Base-by-base conservation (phyloP, 768 basidiomycete genomes). In the Pisolithus albus region DNA sequence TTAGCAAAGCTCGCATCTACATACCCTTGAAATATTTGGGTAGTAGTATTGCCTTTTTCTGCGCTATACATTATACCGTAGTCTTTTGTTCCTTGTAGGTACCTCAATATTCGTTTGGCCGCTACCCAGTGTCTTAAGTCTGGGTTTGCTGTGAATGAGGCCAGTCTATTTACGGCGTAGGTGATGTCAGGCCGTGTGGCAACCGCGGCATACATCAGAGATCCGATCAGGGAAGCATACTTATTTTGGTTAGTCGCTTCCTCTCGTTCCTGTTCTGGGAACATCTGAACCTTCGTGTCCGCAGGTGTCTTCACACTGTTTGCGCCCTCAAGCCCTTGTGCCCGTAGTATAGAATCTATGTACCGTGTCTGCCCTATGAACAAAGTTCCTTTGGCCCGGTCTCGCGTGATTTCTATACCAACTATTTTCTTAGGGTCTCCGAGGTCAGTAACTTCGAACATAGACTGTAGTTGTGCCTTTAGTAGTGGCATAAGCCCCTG, bases 351-450 rank as follows among this genome's bases (percentile, higher is more conserved):
- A 2, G 11, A 3, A 0, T 56, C 52, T 1, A 61, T 55, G 4
- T 61, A 61, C 48, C 57, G 30, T 0, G 44, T 55, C 11, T 61
- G 55, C 0, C 7, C 15, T 0, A 59, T 53, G 0, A 15, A 46
- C 0, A 56, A 10, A 4, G 46, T 52, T 0, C 42, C 28, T 9
- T 45, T 39, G 5, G 10, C 9, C 1, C 16, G 23, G 28, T 54
- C 39, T 41, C 39, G 1, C 0, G 16, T 42, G 2, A 69, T 59
- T 28, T 65, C 59, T 4, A 70, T 62, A 5, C 66, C 64, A 11
- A 70, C 42, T 5, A 68, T 55, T 19, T 57, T 54, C 7, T 47
- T 48, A 1, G 60, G 56, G 23, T 59, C 53, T 42, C 65, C 65
- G 2, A 65, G 42, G 46, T 63, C 61, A 5, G 47, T 63, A 13